phyloP scores from a whole-genome alignment of 2,329 filamentous ascomycete genomes.

The Huntiella savannae region DNA sequence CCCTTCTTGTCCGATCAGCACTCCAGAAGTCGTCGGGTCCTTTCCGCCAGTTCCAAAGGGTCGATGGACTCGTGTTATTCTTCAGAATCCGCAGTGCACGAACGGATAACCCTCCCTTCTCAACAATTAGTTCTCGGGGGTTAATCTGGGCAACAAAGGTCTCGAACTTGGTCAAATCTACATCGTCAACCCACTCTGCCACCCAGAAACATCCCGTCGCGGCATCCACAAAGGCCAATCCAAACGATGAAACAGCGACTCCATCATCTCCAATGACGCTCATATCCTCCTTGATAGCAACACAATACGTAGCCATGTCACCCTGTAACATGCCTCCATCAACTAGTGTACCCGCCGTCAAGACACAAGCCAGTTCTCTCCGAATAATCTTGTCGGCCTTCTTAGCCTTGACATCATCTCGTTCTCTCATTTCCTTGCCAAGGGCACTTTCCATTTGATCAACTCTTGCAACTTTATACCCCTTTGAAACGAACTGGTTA shows the following conservation, averaged over 20 bases:
- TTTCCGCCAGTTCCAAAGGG: slow-evolving; percentile 89
- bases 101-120: slow-evolving; percentile 72
- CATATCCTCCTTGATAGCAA: slow-evolving; percentile 73
- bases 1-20: slow-evolving; percentile 60
- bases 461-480: slow-evolving; percentile 89
- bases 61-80: slow-evolving; percentile 82
- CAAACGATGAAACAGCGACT: slow-evolving; percentile 50
- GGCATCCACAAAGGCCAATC: slow-evolving; percentile 84
- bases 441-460: slow-evolving; percentile 94
- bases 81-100: slow-evolving; percentile 85
- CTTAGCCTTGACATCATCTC: slow-evolving; percentile 42
- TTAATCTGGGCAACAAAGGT: slow-evolving; percentile 85
- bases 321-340: slow-evolving; percentile 94
- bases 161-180: slow-evolving; percentile 89
- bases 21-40: slow-evolving; percentile 79
- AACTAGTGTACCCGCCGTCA: slow-evolving; percentile 83
- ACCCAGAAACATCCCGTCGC: slow-evolving; percentile 89
- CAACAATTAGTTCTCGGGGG: slow-evolving; percentile 72
- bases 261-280: slow-evolving; percentile 32
- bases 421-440: slow-evolving; percentile 96
- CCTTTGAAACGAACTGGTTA: slow-evolving; percentile 95
- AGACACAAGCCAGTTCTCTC: slow-evolving; percentile 72
- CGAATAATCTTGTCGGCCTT: slow-evolving; percentile 88
- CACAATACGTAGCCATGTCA: slow-evolving; percentile 92
- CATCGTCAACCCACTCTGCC: slow-evolving; percentile 81